A percentile compares a stretch with the other conserved stretches of the same genome.
These are phyloP conservation scores for Aspergillus cavernicola DNA, from an alignment of 495 filamentous ascomycete genomes.

Conservation along the genomic window DNA sequence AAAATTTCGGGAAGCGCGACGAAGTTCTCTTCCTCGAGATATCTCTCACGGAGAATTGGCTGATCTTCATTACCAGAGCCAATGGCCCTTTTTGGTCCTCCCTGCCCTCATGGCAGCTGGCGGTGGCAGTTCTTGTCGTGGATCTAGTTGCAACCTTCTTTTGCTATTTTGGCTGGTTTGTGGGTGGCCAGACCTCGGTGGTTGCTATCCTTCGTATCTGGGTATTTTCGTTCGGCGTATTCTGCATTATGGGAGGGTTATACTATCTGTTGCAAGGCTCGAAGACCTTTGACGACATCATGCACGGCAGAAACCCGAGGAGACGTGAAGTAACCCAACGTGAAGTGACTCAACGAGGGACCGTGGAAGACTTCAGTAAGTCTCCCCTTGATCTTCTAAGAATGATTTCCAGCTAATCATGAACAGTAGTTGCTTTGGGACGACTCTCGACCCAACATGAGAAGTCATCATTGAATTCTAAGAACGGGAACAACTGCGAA, in stretches of 20 bases:
- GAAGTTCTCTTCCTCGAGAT: conserved; percentile 86
- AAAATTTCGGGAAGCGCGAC: conserved; percentile 80
- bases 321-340: conserved; percentile 59
- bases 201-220: conserved; percentile 81
- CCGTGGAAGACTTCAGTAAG: conserved; percentile 83
- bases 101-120: conserved; percentile 76
- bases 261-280: conserved; percentile 78
- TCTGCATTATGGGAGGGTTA: conserved; percentile 62
- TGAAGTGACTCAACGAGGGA: conserved; percentile 56
- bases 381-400: conserved; percentile 12
- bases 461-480: conserved; percentile 8
- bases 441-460: conserved; percentile 18
- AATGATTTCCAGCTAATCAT: not conserved
- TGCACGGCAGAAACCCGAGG: conserved; percentile 82
- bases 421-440: conserved; percentile 18
- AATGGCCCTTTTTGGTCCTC: conserved; percentile 83
- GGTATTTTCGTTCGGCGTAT: conserved; percentile 84
- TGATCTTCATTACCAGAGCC: conserved; percentile 93
- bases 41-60: conserved; percentile 89
- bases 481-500: not conserved
- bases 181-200: conserved; percentile 61
- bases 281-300: conserved; percentile 78
- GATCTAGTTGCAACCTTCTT: conserved; percentile 81
- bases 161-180: conserved; percentile 78
- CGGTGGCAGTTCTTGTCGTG: conserved; percentile 71